These are phyloP conservation scores for Pharus latifolius DNA, from an alignment of 176 grass and related monocot genomes.

Conservation along the genomic window DNA sequence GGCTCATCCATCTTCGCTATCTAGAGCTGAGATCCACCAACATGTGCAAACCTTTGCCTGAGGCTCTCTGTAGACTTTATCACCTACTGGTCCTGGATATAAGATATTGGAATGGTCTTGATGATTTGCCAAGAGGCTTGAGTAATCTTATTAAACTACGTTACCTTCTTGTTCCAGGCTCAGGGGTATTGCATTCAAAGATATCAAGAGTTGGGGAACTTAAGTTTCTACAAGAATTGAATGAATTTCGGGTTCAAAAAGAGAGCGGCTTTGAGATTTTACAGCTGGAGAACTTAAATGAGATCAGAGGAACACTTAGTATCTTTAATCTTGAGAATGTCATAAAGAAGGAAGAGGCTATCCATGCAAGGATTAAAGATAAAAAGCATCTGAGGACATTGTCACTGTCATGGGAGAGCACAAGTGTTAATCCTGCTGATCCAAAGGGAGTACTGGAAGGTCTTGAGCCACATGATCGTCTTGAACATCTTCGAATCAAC, in stretches of 20 bases:
- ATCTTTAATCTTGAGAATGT: constrained; percentile 21
- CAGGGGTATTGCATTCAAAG: constrained; percentile 6
- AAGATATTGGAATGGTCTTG: not conserved
- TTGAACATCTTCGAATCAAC: constrained; percentile 5
- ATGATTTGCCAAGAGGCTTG: constrained; percentile 16
- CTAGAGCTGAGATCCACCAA: constrained; percentile 7
- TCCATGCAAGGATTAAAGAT: constrained; percentile 10
- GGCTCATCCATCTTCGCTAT: constrained; percentile 41
- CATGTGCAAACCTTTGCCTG: not conserved
- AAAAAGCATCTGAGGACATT: constrained; percentile 33
- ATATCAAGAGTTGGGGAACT: constrained; percentile 22
- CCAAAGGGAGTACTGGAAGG: constrained; percentile 10
- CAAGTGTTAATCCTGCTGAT: not conserved
- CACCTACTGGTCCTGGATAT: constrained; percentile 16
- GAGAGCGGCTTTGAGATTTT: constrained; percentile 9
- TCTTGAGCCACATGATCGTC: constrained; percentile 6
- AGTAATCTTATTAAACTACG: constrained; percentile 23
- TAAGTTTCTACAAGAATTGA: constrained; percentile 25
- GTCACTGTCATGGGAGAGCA: constrained; percentile 4
- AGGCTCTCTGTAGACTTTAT: constrained; percentile 24
- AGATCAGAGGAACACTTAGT: constrained; percentile 25
- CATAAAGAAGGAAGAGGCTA: constrained; percentile 8
- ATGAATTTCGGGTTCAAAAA: constrained; percentile 13
- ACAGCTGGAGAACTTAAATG: constrained; percentile 15
- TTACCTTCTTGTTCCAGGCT: not conserved